Base-by-base conservation (phyloP, 306 rosid genomes). In the Alnus glutinosa region DNA sequence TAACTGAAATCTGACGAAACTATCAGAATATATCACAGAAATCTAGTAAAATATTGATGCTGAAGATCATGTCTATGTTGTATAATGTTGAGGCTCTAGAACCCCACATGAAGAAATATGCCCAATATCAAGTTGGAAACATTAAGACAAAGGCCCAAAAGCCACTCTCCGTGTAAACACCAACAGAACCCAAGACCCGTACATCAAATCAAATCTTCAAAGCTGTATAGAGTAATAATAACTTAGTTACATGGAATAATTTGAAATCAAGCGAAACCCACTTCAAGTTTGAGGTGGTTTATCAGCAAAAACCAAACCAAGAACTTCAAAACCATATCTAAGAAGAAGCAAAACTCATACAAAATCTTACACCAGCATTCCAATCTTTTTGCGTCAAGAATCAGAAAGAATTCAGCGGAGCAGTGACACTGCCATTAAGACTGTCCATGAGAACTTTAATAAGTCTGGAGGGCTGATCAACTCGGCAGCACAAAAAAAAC, bases 131-230 rank as follows among this genome's bases (percentile, higher is more conserved):
- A 79, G 75, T 63, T 34, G 83, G 81, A 85, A 81, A 81, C 84
- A 83, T 61, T 73, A 85, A 77, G 84, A 86, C 91, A 87, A 9
- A 83, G 32, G 79, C 89, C 91, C 96, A 83, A 84, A 85, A 78
- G 81, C 87, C 91, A 92, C 98, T 92, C 96, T 84, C 92, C 96
- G 88, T 85, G 97, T 90, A 84, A 78, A 85, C 71, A 83, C 89
- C 89, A 80, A 79, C 92, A 87, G 75, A 82, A 91, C 88, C 97
- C 94, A 89, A 89, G 84, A 85, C 86, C 80, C 78, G 54, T 80
- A 54, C 72, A 52, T 30, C 77, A 76, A 51, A 52, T 30, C 77
- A 76, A 51, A 54, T 86, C 88, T 78, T 50, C 79, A 79, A 47
- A 78, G 32, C 54, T 64, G 69, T 48, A 51, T 32, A 70, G 23